These are phyloP conservation scores for Oehlia diaphana DNA, from an alignment of 192 early-diverging fungal species.

Conservation along the genomic window DNA sequence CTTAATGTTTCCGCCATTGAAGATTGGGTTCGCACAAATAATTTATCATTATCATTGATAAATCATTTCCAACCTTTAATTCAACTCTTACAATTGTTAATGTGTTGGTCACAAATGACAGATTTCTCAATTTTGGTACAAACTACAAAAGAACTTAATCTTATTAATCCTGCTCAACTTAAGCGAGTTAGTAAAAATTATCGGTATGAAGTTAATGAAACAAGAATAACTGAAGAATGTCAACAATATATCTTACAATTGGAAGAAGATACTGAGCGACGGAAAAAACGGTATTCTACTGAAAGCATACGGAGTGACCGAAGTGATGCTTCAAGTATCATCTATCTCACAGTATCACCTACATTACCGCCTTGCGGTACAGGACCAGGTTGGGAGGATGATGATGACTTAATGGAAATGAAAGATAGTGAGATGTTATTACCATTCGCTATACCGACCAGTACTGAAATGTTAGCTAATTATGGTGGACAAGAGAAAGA, in stretches of 20 bases:
- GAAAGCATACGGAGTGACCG: conserved; percentile 28
- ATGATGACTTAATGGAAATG: conserved; percentile 29
- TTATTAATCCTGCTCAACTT: conserved; percentile 73
- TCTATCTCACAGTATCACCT: conserved; percentile 9
- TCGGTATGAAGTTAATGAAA: conserved; percentile 87
- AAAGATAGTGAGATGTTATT: conserved; percentile 27
- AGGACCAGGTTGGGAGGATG: conserved; percentile 28
- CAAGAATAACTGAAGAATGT: conserved; percentile 67
- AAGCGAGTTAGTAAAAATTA: conserved; percentile 75
- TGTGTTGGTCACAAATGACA: conserved; percentile 73
- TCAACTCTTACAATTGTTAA: conserved; percentile 80
- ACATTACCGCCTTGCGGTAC: conserved; percentile 3
- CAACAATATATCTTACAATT: conserved; percentile 73
- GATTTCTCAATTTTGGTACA: conserved; percentile 76
- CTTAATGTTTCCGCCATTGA: conserved; percentile 80
- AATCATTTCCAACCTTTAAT: conserved; percentile 69
- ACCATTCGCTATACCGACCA: conserved; percentile 29
- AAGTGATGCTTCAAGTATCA: conserved; percentile 29
- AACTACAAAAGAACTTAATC: conserved; percentile 63
- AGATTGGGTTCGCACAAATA: conserved; percentile 80
- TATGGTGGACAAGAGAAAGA: conserved; percentile 27
- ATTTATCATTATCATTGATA: conserved; percentile 39
- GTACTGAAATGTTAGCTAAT: conserved; percentile 30
- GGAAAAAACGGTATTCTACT: conserved; percentile 36
- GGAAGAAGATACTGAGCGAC: conserved; percentile 66